These are phyloP conservation scores for Phytophthora vignae DNA, from an alignment of 352 stramenopile genomes.

Conservation along the genomic window DNA sequence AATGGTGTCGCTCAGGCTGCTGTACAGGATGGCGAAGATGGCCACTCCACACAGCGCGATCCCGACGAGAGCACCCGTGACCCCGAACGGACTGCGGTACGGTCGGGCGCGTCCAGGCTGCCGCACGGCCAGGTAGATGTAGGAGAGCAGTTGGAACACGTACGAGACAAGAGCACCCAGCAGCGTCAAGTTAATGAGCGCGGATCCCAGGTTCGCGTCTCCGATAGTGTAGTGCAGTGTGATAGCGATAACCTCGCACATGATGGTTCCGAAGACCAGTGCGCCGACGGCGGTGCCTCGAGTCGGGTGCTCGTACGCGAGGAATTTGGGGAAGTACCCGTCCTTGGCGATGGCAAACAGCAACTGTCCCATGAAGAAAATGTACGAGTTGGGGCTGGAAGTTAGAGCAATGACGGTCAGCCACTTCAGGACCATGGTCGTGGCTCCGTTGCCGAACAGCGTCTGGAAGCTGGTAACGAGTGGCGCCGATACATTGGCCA, in stretches of 20 bases:
- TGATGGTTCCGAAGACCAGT: slow-evolving; percentile 49
- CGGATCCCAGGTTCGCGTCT: slow-evolving; percentile 59
- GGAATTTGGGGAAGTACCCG: slow-evolving; percentile 62
- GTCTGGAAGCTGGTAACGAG: slow-evolving; percentile 55
- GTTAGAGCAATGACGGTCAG: slow-evolving; percentile 67
- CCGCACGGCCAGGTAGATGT: slow-evolving; percentile 55
- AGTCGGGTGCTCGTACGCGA: slow-evolving; percentile 55
- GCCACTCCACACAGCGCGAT: slow-evolving; percentile 55
- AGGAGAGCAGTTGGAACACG: slow-evolving; percentile 68
- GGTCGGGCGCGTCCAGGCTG: slow-evolving; percentile 57
- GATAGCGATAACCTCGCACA: slow-evolving; percentile 53
- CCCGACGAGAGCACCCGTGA: slow-evolving; percentile 53
- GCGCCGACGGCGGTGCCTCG: slow-evolving; percentile 46
- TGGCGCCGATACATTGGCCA: slow-evolving; percentile 43
- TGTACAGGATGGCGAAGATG: slow-evolving; percentile 69
- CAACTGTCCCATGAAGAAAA: slow-evolving; percentile 77
- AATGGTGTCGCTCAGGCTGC: slow-evolving; percentile 50
- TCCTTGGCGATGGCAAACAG: slow-evolving; percentile 73
- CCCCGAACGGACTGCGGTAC: slow-evolving; percentile 69
- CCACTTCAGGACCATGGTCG: slow-evolving; percentile 67
- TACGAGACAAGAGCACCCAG: slow-evolving; percentile 74
- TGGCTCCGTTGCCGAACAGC: slow-evolving; percentile 67
- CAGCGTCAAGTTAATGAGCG: slow-evolving; percentile 45
- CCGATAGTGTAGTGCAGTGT: slow-evolving; percentile 71
- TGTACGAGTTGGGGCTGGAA: slow-evolving; percentile 75